Evolutionary conservation across 2,329 filamentous ascomycete genomes (phyloP).

Genomic region (Hymenoscyphus fraxineus): DNA sequence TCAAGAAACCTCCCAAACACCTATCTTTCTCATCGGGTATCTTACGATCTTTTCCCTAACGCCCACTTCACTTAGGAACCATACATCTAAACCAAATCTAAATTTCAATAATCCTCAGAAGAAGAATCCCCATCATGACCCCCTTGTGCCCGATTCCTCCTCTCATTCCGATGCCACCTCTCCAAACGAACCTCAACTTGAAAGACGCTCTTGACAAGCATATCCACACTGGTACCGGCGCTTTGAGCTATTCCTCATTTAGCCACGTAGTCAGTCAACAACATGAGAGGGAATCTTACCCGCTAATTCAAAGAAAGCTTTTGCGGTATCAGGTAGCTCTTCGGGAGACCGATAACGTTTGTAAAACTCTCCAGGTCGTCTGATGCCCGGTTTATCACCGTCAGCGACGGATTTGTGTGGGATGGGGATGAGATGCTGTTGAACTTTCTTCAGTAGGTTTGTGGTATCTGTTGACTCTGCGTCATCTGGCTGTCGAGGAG

Average conservation of each 20-base stretch:
- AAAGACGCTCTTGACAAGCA: slow-evolving; percentile 29
- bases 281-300: slow-evolving; percentile 33
- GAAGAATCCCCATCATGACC: not conserved
- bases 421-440: slow-evolving; percentile 27
- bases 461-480: slow-evolving; percentile 25
- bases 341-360: slow-evolving; percentile 38
- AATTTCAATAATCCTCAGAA: not conserved
- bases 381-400: slow-evolving; percentile 17
- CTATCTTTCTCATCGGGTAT: not conserved
- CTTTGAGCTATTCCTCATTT: slow-evolving; percentile 25
- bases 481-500: slow-evolving; percentile 20
- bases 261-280: not conserved
- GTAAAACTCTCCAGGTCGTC: slow-evolving; percentile 36
- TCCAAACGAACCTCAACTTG: slow-evolving; percentile 30
- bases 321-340: slow-evolving; percentile 42
- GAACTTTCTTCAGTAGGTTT: slow-evolving; percentile 27
- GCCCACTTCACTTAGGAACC: not conserved
- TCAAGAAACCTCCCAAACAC: too few species aligned
- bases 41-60: not conserved
- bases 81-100: not conserved
- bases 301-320: slow-evolving; percentile 41
- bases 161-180: slow-evolving; percentile 28
- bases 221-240: slow-evolving; percentile 26
- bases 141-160: slow-evolving; percentile 17
- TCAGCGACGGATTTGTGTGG: slow-evolving; percentile 27